Conservation (phyloP, 192 early-diverging fungal species). For the Coemansia sp. region DNA sequence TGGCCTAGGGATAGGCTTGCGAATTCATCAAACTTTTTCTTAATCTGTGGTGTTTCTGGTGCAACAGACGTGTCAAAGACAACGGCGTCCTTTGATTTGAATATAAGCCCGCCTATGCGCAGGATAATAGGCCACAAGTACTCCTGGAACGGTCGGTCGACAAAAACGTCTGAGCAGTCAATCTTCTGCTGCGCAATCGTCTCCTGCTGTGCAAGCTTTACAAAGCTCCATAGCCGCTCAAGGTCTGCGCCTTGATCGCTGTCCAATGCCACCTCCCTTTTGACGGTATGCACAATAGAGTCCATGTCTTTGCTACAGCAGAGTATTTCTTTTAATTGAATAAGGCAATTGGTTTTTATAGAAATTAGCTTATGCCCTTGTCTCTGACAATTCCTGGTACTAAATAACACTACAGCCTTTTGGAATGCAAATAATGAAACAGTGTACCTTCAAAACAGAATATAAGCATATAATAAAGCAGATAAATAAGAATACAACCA, state of each 20-base stretch:
- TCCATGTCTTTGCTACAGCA: slow-evolving; percentile 28
- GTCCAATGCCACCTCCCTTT: slow-evolving; percentile 44
- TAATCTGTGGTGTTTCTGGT: background rate
- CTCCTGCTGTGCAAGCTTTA: slow-evolving; percentile 27
- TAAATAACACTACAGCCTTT: no score
- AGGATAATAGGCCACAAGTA: slow-evolving; percentile 43
- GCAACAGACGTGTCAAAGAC: slow-evolving; percentile 15
- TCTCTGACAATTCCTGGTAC: no score
- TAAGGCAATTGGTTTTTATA: no score
- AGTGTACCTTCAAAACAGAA: no score
- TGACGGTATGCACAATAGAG: slow-evolving; percentile 29
- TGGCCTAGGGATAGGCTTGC: background rate
- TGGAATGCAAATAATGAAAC: no score
- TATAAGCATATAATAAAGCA: no score
- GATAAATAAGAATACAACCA: no score
- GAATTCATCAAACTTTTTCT: background rate
- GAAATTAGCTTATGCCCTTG: no score
- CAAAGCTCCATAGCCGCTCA: slow-evolving; percentile 34
- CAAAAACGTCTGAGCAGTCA: background rate
- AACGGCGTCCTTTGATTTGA: slow-evolving; percentile 10
- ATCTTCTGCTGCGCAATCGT: slow-evolving; percentile 9
- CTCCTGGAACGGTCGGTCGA: slow-evolving; percentile 19
- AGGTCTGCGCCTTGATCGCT: slow-evolving; percentile 34
- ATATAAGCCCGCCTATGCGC: slow-evolving; percentile 21
- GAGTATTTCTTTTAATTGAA: background rate